Percentiles rank a stretch among this genome's conserved stretches.
These are phyloP conservation scores for Cochlearia excelsa DNA, from an alignment of 345 rosid genomes.

Conservation along the genomic window DNA sequence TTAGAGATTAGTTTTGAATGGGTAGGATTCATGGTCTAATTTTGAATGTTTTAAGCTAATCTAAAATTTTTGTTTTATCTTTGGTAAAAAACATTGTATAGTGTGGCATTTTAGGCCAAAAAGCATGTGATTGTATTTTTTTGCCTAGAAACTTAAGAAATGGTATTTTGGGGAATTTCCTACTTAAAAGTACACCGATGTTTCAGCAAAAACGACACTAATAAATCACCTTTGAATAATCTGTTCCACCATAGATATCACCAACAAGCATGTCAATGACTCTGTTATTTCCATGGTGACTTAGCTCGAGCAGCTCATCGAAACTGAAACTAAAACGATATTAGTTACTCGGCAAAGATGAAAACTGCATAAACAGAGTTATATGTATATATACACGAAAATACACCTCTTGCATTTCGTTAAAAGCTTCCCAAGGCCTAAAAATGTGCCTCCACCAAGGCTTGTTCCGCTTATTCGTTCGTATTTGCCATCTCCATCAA, in stretches of 20 bases:
- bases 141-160: too few species aligned
- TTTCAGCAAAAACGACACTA: neutral
- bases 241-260: slow-evolving; percentile 86
- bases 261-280: slow-evolving; percentile 88
- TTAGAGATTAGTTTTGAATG: too few species aligned
- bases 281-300: slow-evolving; percentile 75
- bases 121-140: too few species aligned
- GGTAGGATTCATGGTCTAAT: too few species aligned
- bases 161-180: too few species aligned
- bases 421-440: slow-evolving; percentile 82
- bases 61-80: too few species aligned
- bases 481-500: slow-evolving; percentile 75
- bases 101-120: too few species aligned
- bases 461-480: slow-evolving; percentile 87
- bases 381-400: slow-evolving; percentile 34
- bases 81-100: too few species aligned
- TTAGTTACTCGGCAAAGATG: slow-evolving; percentile 3
- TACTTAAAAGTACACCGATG: neutral
- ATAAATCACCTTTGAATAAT: slow-evolving; percentile 56
- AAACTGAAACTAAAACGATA: slow-evolving; percentile 46
- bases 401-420: slow-evolving; percentile 74
- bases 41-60: too few species aligned
- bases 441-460: slow-evolving; percentile 87
- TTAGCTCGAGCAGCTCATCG: slow-evolving; percentile 72
- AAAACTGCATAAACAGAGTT: slow-evolving; percentile 6